phyloP scores from a whole-genome alignment of 2,329 filamentous ascomycete genomes.

The Trichoderma sp. region DNA sequence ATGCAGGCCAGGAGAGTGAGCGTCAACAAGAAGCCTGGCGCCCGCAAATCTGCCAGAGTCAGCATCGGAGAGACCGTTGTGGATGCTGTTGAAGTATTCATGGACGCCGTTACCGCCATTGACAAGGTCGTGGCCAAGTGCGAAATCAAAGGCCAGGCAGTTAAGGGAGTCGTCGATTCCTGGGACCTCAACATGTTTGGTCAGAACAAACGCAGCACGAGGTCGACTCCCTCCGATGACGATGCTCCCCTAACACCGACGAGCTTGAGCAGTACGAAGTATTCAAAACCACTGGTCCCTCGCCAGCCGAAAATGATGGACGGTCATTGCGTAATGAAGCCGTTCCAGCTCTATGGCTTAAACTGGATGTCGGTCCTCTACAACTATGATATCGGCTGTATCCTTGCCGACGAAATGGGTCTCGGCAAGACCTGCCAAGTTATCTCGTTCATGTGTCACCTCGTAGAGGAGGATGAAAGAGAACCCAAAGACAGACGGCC shows the following conservation, averaged over 20 bases:
- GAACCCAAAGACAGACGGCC: constrained; percentile 39
- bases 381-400: constrained; percentile 77
- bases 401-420: constrained; percentile 97
- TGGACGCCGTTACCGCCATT: constrained; percentile 77
- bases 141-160: constrained; percentile 65
- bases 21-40: constrained; percentile 48
- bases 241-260: constrained; percentile 47
- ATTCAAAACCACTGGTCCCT: constrained; percentile 47
- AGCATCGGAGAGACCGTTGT: constrained; percentile 56
- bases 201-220: constrained; percentile 37
- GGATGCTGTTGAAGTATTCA: constrained; percentile 66
- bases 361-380: constrained; percentile 93
- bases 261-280: constrained; percentile 38
- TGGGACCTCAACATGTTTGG: constrained; percentile 55
- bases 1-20: constrained; percentile 67
- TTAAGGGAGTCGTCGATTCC: constrained; percentile 47
- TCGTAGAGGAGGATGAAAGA: constrained; percentile 64
- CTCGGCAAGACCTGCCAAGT: constrained; percentile 96
- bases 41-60: constrained; percentile 48
- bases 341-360: constrained; percentile 90
- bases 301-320: constrained; percentile 78
- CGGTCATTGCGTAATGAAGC: constrained; percentile 75
- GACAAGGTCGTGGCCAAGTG: constrained; percentile 79
- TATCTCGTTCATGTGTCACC: constrained; percentile 83
- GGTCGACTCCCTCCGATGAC: constrained; percentile 34